A percentile compares a stretch with the other conserved stretches of the same genome.
phyloP scores from a whole-genome alignment of 306 rosid genomes.

The Casuarina cunninghamiana region DNA sequence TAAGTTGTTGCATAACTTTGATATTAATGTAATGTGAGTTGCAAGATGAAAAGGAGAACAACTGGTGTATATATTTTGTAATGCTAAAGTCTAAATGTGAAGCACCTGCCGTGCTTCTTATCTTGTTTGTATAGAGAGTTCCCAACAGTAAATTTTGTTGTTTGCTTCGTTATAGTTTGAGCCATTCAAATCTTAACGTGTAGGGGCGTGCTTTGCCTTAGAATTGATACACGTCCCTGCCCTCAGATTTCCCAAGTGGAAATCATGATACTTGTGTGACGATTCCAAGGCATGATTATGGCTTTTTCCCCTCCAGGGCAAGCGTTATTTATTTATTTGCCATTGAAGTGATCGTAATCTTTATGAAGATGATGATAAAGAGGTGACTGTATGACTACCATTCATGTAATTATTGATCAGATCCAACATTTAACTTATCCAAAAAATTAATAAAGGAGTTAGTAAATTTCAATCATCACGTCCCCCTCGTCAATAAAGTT shows the following conservation, averaged over 20 bases:
- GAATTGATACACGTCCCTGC: neutral
- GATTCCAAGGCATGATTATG: too few relatives aligned
- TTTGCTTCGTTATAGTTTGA: neutral
- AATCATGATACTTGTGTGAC: too few relatives aligned
- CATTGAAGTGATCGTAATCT: too few relatives aligned
- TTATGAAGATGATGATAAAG: too few relatives aligned
- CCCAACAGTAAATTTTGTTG: neutral
- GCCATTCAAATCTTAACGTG: neutral
- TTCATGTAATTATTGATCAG: too few relatives aligned
- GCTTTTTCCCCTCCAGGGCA: too few relatives aligned
- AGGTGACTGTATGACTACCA: too few relatives aligned
- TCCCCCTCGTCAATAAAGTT: too few relatives aligned
- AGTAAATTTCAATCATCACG: too few relatives aligned
- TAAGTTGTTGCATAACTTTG: constrained; percentile 48
- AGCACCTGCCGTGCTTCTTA: constrained; percentile 15
- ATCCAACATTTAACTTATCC: too few relatives aligned
- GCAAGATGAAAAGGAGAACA: constrained; percentile 36
- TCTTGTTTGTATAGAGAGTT: constrained; percentile 5
- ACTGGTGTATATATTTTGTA: constrained; percentile 37
- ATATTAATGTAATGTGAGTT: constrained; percentile 9
- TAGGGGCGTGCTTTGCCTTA: neutral
- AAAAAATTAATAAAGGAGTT: too few relatives aligned
- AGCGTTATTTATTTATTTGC: too few relatives aligned
- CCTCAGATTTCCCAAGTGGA: neutral
- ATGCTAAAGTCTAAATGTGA: constrained; percentile 20